These are phyloP conservation scores for Dioszegia aurantiaca DNA, from an alignment of 768 basidiomycete species.

Conservation along the genomic window DNA sequence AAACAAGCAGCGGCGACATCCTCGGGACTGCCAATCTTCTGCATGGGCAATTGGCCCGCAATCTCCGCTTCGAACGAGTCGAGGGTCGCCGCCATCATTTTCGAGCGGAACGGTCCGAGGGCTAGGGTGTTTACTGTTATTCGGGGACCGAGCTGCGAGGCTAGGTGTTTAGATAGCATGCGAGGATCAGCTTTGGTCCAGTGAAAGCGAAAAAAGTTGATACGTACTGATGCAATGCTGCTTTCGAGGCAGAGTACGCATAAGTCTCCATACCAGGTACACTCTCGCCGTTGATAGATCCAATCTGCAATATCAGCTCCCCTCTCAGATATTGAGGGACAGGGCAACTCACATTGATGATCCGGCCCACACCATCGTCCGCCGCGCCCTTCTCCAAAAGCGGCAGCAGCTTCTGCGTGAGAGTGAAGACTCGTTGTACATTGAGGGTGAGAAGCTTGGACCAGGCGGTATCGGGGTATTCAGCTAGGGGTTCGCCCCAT, in stretches of 20 bases:
- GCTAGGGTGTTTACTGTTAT: slow-evolving; percentile 66
- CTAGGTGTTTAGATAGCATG: slow-evolving; percentile 63
- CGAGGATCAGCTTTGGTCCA: slow-evolving; percentile 36
- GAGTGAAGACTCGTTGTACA: slow-evolving; percentile 63
- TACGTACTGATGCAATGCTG: slow-evolving; percentile 45
- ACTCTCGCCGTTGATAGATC: slow-evolving; percentile 61
- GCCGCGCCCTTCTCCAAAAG: slow-evolving; percentile 58
- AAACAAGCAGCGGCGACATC: slow-evolving; percentile 66
- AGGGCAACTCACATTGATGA: slow-evolving; percentile 60
- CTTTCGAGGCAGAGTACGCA: slow-evolving; percentile 66
- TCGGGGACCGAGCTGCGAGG: slow-evolving; percentile 61
- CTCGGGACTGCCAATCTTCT: slow-evolving; percentile 62
- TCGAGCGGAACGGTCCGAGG: slow-evolving; percentile 56
- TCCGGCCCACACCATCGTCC: slow-evolving; percentile 54
- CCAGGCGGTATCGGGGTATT: slow-evolving; percentile 59
- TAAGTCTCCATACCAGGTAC: slow-evolving; percentile 64
- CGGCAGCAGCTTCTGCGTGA: slow-evolving; percentile 64
- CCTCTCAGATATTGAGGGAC: not conserved
- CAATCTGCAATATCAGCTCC: slow-evolving; percentile 56
- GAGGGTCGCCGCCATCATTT: slow-evolving; percentile 62
- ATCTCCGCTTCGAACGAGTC: slow-evolving; percentile 56
- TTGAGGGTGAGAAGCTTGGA: slow-evolving; percentile 65
- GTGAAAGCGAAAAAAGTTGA: not conserved
- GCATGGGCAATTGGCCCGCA: slow-evolving; percentile 56
- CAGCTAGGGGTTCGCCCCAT: slow-evolving; percentile 50